Evolutionary conservation across 2,329 filamentous ascomycete species (phyloP), one percentile per base, ranked within the genome.

Genomic region (Alternaria novae-zelandiae): DNA sequence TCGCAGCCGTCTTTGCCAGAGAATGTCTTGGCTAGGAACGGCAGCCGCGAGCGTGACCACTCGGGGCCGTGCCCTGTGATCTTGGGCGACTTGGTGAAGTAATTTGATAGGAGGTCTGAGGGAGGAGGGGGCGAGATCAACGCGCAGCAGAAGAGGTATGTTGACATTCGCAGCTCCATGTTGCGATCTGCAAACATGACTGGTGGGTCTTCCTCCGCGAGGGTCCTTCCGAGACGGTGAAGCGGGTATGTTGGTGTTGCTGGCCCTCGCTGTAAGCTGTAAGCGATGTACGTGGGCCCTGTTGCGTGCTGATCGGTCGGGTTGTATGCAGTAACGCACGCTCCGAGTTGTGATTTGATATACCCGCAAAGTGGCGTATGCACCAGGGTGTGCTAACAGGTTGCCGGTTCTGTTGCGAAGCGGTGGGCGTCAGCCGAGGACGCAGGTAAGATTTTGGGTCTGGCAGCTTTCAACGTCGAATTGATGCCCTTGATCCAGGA

Each of bases 1-100:
- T 77, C 74, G 59, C 82, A 83, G 2, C 66, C 77, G 3, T 73
- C 64, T 20, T 57, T 61, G 15, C 76, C 76, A 12, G 50, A 63
- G 58, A 82, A 83, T 0, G 77, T 79, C 49, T 77, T 76, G 15
- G 74, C 77, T 2, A 83, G 70, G 65, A 82, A 83, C 3, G 80
- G 81, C 1, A 83, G 74, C 5, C 74, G 75, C 4, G 72, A 57
- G 26, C 54, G 71, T 12, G 80, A 72, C 79, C 78, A 82, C 43
- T 64, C 45, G 5, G 82, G 81, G 2, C 81, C 82, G 64, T 83
- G 80, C 70, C 83, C 82, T 3, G 78, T 78, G 61, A 83, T 83
- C 17, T 67, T 74, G 11, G 79, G 78, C 13, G 44, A 28, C 13
- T 45, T 49, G 54, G 64, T 61, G 61, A 80, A 79, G 70, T 72